Evolutionary conservation across 768 basidiomycete genomes (phyloP), one percentile per base, ranked within the genome.

Genomic region (Lentinus tigrinus): DNA sequence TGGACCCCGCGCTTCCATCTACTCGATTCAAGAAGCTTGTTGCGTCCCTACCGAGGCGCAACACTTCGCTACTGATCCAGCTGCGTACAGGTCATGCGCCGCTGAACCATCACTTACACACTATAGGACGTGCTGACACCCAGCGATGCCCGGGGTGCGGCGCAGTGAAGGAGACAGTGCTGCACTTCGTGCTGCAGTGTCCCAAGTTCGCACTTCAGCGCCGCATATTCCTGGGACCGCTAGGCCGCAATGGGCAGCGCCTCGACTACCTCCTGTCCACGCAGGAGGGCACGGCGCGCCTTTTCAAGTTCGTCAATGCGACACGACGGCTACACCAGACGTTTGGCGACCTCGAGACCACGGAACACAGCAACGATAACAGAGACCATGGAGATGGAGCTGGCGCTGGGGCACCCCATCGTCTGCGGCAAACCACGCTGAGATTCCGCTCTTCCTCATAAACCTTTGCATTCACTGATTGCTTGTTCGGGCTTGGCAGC

Each of bases 11-110:
- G 11, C 31, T 31, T 31, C 31, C 31, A 11, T 31, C 31, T 31
- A 11, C 6, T 31, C 31, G 31, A 31, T 31, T 31, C 31, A 6
- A 31, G 31, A 31, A 31, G 31, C 31, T 31, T 31, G 31, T 31
- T 31, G 31, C 31, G 3, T 11, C 31, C 31, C 31, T 31, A 11
- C 6, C 31, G 31, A 31, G 31, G 31, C 31, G 31, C 31, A 31
- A 31, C 31, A 11, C 31, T 31, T 31, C 31, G 38, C 39, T 70
- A 1, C 61, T 74, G 9, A 55, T 70, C 27, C 74, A 75, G 37
- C 67, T 77, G 1, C 40, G 70, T 7, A 72, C 72, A 3, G 68
- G 70, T 4, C 74, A 76, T 46, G 57, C 54, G 11, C 67, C 70
- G 0, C 67, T 75, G 0, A 69, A 72, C 38, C 34, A 62, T 9